Percentiles rank a stretch among this genome's conserved stretches.
phyloP scores from a whole-genome alignment of 495 filamentous ascomycete species.

The Talaromyces stipitatus region DNA sequence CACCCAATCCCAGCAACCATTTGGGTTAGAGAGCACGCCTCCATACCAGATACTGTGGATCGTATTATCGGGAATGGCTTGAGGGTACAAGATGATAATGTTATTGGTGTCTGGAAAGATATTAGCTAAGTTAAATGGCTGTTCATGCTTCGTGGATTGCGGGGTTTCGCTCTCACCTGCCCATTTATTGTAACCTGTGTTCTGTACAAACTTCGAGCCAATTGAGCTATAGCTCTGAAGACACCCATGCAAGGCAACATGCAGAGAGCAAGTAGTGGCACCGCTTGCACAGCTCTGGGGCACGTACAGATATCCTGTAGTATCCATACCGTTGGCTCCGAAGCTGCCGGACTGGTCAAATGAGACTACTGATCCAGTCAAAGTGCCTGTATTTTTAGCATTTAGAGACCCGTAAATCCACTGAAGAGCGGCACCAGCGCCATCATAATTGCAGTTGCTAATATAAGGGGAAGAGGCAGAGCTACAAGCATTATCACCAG shows the following conservation, averaged over 20 bases:
- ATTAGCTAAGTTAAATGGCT: background rate
- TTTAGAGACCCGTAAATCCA: background rate
- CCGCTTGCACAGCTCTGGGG: background rate
- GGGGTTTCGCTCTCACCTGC: background rate
- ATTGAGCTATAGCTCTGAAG: background rate
- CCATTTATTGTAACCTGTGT: background rate
- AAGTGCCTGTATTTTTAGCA: background rate
- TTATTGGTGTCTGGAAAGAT: constrained; percentile 9
- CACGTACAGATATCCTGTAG: background rate
- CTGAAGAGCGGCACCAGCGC: background rate
- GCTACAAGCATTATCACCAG: background rate
- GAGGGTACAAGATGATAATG: constrained; percentile 11
- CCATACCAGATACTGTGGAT: constrained; percentile 9
- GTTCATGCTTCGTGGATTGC: background rate
- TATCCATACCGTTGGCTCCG: constrained; percentile 1
- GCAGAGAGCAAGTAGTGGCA: background rate
- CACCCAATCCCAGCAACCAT: constrained; percentile 13
- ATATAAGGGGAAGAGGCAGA: background rate
- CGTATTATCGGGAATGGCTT: constrained; percentile 9
- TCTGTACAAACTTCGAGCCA: background rate
- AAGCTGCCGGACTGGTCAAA: background rate
- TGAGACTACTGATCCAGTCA: background rate
- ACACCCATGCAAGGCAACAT: constrained; percentile 1
- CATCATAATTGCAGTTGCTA: constrained; percentile 2
- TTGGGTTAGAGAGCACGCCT: constrained; percentile 6